Base-by-base conservation (phyloP, 352 stramenopile genomes). In the Saprolegnia diclina region DNA sequence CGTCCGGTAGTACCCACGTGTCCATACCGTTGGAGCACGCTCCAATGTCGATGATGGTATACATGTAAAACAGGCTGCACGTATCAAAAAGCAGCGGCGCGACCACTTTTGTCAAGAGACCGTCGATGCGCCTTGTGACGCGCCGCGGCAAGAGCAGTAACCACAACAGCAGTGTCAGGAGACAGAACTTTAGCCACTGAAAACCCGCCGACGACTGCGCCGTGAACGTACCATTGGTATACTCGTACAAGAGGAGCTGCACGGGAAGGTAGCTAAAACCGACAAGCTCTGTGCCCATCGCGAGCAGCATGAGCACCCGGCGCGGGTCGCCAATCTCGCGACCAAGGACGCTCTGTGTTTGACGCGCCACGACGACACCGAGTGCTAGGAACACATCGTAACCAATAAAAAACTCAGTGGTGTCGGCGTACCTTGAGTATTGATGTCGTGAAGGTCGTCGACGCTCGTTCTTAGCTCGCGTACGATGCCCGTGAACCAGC, bases 401-500 rank as follows among this genome's bases (percentile, higher is more conserved):
- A n/a, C n/a, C n/a, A n/a, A n/a, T n/a, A n/a, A n/a, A n/a, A 52
- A 35, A 11, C 18, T 52, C 13, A 53, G 26, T 18, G 24, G 9
- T n/a, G 9, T 35, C 22, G 24, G 54, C 5, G 38, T 67, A 67
- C 61, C 61, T 67, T 67, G 61, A 45, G 61, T 67, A 9, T 21
- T 55, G 37, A 69, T 61, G 22, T 69, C 63, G 35, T 69, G 63
- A n/a, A 69, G 53, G 22, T 42, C 63, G n/a, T 69, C 22, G 16
- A 69, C 63, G 32, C 53, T 61, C 48, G 37, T 48, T 5, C 50
- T 19, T 18, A 69, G 53, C n/a, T 69, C 63, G 5, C 53, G 32
- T 5, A 69, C 11, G n/a, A 69, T 61, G 42, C 53, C 53, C 13
- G 63, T 57, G 26, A 61, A 62, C 63, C 63, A 59, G 22, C 16